These are phyloP conservation scores for Ophiostoma populinum DNA, from an alignment of 2,329 filamentous ascomycete species.

Conservation along the genomic window DNA sequence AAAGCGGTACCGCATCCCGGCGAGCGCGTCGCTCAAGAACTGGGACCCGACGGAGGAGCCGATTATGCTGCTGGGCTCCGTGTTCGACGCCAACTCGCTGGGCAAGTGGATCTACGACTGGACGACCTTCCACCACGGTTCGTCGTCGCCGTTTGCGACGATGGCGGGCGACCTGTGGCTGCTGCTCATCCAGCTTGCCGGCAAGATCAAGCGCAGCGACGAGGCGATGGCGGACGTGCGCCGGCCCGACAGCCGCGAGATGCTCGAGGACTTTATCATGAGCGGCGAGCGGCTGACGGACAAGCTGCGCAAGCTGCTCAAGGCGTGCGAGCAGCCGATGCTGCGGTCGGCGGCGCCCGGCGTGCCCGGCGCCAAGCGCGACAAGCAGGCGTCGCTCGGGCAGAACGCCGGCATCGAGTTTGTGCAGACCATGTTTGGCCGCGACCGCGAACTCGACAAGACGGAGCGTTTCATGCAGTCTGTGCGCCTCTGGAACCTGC, in stretches of 20 bases:
- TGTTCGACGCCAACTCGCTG: constrained; percentile 92
- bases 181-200: constrained; percentile 78
- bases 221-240: constrained; percentile 59
- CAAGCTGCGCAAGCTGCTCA: constrained; percentile 72
- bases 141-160: constrained; percentile 68
- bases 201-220: constrained; percentile 83
- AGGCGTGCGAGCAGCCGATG: constrained; percentile 89
- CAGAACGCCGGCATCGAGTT: constrained; percentile 90
- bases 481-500: constrained; percentile 75
- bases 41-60: constrained; percentile 93
- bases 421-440: constrained; percentile 86
- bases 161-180: constrained; percentile 93
- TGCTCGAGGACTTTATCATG: constrained; percentile 79
- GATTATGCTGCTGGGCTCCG: constrained; percentile 83
- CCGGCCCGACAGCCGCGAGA: constrained; percentile 53
- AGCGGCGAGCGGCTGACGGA: constrained; percentile 74
- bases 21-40: constrained; percentile 90
- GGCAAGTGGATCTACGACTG: constrained; percentile 99
- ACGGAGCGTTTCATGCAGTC: constrained; percentile 88
- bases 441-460: constrained; percentile 72
- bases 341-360: no score
- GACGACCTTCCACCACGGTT: constrained; percentile 81
- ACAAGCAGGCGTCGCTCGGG: constrained; percentile 53
- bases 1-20: constrained; percentile 55
- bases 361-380: constrained; percentile 53